Conservation (phyloP, 805 yeast genomes). For the Kluyveromyces siamensis region DNA sequence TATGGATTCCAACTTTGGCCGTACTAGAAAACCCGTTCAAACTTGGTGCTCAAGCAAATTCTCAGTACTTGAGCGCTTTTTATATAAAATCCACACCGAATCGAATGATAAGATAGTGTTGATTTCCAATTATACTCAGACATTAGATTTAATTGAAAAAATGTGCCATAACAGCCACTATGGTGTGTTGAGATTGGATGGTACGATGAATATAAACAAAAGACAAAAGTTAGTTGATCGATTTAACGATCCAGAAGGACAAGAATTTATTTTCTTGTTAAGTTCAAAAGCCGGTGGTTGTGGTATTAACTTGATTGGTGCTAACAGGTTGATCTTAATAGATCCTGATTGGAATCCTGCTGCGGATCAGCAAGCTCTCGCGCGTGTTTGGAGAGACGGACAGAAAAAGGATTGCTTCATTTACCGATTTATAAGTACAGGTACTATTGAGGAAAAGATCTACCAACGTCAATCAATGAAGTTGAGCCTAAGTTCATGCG, state of each 20-base stretch:
- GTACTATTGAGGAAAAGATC: conserved; percentile 92
- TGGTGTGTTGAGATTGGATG: conserved; percentile 79
- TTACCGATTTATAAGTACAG: conserved; percentile 87
- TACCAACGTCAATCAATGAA: conserved; percentile 95
- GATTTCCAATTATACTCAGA: conserved; percentile 91
- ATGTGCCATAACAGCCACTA: conserved; percentile 71
- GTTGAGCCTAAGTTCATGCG: conserved; percentile 85
- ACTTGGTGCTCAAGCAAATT: conserved; percentile 85
- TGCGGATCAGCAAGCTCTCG: conserved; percentile 94
- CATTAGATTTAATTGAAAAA: conserved; percentile 80
- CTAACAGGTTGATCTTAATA: conserved; percentile 76
- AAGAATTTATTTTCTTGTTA: conserved; percentile 76
- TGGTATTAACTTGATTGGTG: conserved; percentile 95
- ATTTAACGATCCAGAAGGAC: conserved; percentile 82
- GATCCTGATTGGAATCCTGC: conserved; percentile 99
- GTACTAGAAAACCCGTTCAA: conserved; percentile 47
- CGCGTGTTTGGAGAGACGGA: conserved; percentile 98
- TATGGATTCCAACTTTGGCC: conserved; percentile 13
- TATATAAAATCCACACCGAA: conserved; percentile 63
- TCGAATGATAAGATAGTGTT: conserved; percentile 93
- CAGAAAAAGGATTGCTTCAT: conserved; percentile 95
- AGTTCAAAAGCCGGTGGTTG: conserved; percentile 99
- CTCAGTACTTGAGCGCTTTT: conserved; percentile 72
- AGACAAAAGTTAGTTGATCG: conserved; percentile 86
- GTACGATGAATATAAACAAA: conserved; percentile 85